Base-by-base conservation (phyloP, 495 filamentous ascomycete genomes). In the Terfezia claveryi region DNA sequence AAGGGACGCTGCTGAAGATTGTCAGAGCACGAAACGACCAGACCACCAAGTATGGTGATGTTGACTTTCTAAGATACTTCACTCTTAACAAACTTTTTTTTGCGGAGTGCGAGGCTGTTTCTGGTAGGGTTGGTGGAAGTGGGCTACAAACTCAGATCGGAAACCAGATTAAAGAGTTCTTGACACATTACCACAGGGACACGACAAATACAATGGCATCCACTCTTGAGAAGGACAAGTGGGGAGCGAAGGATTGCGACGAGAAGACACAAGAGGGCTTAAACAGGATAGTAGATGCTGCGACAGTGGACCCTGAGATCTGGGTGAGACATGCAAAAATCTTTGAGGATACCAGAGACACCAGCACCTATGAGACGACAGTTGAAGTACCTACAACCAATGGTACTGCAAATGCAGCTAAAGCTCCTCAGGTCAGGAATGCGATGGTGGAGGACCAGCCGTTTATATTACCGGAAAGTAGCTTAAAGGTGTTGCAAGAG, bases 51-150 rank as follows among this genome's bases (percentile, higher is more conserved):
- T 51, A 17, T 51, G 23, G 16, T 20, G 11, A 20, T 20, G 23
- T 12, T 20, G 50, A 51, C 57, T 96, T 99, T 65, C 65, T 96
- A 23, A 80, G 86, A 53, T 96, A 96, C 64, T 94, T 95, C 64
- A 27, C 20, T 20, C 20, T 20, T 20, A 20, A 20, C 20, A 20
- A 20, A 32, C 77, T 94, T 23, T 99, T 96, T 62, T 85, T 86
- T 8, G 92, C 94, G 61, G 91, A 99, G 65, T 99, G 91, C 61
- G 91, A 99, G 67, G 85, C 91, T 4, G 85, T 95, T 14, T 94
- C 86, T 12, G 91, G 91, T 3, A 77, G 91, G 54, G 80, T 85
- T 54, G 78, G 0, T 91, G 96, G 64, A 79, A 78, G 51, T 99
- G 91, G 91, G 81, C 82, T 57, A 82, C 78, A 62, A 91, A 96